Conservation (phyloP, 1,139 yeast genomes). For the Suhomyces choctaworum region DNA sequence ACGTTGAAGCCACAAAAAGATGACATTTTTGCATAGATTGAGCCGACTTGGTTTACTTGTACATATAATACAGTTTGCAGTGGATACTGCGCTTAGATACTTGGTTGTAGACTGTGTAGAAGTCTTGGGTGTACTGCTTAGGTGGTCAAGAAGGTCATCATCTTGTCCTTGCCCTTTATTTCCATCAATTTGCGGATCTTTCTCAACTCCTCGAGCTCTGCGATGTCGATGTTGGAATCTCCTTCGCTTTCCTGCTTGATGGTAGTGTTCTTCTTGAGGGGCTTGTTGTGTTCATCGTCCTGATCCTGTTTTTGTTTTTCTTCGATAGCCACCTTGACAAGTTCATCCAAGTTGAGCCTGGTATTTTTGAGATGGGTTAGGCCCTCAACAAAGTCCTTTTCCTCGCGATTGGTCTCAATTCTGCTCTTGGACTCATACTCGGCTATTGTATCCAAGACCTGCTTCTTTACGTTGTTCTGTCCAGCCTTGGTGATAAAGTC, state of each 20-base stretch:
- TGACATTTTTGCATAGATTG: constrained; percentile 3
- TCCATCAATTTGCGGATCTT: constrained; percentile 62
- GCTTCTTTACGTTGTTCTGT: constrained; percentile 25
- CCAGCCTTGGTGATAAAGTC: constrained; percentile 65
- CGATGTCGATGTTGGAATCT: neutral
- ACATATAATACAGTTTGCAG: constrained; percentile 12
- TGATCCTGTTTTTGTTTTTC: constrained; percentile 12
- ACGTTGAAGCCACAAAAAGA: constrained; percentile 13
- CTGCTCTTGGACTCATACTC: constrained; percentile 24
- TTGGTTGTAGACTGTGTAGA: neutral
- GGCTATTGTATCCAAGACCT: constrained; percentile 27
- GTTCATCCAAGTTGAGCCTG: constrained; percentile 26
- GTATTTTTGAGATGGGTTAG: constrained; percentile 20
- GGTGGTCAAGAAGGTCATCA: constrained; percentile 53
- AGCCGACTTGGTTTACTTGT: constrained; percentile 7
- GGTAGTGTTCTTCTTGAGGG: neutral
- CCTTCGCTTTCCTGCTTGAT: constrained; percentile 34
- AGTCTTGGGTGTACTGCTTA: too few relatives aligned
- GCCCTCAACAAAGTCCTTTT: constrained; percentile 27
- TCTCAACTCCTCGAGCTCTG: constrained; percentile 44
- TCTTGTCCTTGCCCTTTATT: constrained; percentile 66
- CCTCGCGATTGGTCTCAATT: constrained; percentile 23
- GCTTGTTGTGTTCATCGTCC: neutral
- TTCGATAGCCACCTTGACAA: constrained; percentile 24
- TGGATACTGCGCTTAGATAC: neutral